Percentiles rank a stretch among this genome's conserved stretches.
phyloP scores from a whole-genome alignment of 306 rosid species.

The Dryas drummondii region DNA sequence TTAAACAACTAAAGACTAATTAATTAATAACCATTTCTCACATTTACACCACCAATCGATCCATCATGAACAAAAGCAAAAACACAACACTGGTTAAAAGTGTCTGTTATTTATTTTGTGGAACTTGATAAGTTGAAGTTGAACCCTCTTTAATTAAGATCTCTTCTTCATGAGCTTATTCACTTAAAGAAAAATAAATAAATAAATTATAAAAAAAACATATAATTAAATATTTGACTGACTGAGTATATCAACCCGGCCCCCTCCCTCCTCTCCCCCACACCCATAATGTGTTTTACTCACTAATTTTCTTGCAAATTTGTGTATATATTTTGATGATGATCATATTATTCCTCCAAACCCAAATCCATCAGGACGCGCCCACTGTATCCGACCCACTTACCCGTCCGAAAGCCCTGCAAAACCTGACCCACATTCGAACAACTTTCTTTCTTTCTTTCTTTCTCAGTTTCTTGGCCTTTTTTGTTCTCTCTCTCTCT shows the following conservation, averaged over 20 bases:
- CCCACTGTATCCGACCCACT: constrained; percentile 7
- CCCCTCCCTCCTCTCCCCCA: neutral
- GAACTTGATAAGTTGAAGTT: constrained; percentile 25
- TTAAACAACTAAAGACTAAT: neutral
- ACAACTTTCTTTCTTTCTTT: neutral
- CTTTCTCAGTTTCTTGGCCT: neutral
- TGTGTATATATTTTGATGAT: constrained; percentile 4
- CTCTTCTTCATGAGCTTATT: constrained; percentile 45
- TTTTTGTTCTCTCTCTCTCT: neutral
- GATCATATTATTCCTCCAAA: neutral
- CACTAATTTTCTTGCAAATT: constrained; percentile 12
- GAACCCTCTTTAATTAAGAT: constrained; percentile 1
- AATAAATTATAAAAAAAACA: constrained; percentile 47
- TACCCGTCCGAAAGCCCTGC: constrained; percentile 14
- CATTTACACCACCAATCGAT: constrained; percentile 43
- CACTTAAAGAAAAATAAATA: constrained; percentile 57
- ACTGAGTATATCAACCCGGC: neutral
- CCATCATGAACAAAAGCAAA: constrained; percentile 18
- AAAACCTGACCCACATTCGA: constrained; percentile 18
- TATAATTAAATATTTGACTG: constrained; percentile 43
- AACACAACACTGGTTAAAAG: constrained; percentile 15
- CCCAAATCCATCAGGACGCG: constrained; percentile 18
- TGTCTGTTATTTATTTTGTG: constrained; percentile 37
- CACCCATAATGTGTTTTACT: constrained; percentile 34
- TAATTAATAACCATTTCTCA: constrained; percentile 31